These are phyloP conservation scores for Punica granatum DNA, from an alignment of 345 rosid species.

Conservation along the genomic window DNA sequence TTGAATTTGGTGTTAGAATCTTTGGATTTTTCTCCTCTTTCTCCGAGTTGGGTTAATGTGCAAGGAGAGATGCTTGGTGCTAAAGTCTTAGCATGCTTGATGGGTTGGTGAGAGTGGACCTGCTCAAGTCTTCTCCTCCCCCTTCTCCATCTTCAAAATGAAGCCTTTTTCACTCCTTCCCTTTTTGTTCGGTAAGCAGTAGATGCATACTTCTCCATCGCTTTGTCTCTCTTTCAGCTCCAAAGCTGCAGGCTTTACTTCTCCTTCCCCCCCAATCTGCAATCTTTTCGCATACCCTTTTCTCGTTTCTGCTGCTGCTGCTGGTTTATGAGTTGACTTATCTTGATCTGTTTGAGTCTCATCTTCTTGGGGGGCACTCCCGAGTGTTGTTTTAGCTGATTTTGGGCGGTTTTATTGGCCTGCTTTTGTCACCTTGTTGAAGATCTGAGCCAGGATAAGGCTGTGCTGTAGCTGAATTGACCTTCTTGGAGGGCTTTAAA, in stretches of 20 bases:
- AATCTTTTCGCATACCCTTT: background rate
- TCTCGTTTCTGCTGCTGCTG: constrained; percentile 4
- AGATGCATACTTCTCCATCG: constrained; percentile 19
- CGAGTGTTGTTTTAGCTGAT: background rate
- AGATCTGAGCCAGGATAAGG: constrained; percentile 4
- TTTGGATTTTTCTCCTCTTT: background rate
- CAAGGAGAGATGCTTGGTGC: constrained; percentile 37
- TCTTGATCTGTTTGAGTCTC: background rate
- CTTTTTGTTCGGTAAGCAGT: constrained; percentile 46
- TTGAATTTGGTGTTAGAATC: constrained; percentile 7
- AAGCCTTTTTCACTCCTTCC: constrained; percentile 32
- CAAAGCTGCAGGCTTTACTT: background rate
- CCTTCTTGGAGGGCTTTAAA: constrained; percentile 9
- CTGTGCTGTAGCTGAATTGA: background rate
- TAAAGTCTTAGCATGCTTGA: constrained; percentile 26
- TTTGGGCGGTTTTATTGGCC: background rate
- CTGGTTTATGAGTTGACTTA: background rate
- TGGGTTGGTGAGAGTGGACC: constrained; percentile 45
- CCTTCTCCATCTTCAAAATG: constrained; percentile 28
- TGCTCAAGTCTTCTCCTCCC: constrained; percentile 17
- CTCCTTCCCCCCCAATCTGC: constrained; percentile 2
- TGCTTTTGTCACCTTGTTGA: background rate
- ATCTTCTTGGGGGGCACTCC: background rate
- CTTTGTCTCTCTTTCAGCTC: constrained; percentile 5
- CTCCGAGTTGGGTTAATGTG: constrained; percentile 5